phyloP scores from a whole-genome alignment of 805 yeast genomes.

The Saccharomyces kudriavzevii region DNA sequence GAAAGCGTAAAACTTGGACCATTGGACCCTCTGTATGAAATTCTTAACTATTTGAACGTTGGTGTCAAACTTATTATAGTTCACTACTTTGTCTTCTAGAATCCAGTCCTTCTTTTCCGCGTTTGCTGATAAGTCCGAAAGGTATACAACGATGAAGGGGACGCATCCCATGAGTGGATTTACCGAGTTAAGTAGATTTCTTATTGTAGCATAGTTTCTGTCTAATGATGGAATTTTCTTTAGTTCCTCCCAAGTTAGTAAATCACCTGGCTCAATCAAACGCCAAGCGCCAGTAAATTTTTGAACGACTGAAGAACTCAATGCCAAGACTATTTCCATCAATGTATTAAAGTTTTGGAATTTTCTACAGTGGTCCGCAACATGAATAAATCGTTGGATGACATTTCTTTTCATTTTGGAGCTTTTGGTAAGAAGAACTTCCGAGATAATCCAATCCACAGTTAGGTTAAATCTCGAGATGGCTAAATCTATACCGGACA shows the following conservation, averaged over 20 bases:
- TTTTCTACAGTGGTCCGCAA: constrained; percentile 65
- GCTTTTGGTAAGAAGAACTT: constrained; percentile 61
- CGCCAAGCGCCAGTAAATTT: constrained; percentile 66
- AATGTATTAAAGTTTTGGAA: constrained; percentile 80
- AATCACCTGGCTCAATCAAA: constrained; percentile 61
- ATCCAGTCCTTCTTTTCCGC: constrained; percentile 33
- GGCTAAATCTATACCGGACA: constrained; percentile 74
- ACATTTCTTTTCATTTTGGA: constrained; percentile 55
- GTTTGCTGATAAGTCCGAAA: constrained; percentile 75
- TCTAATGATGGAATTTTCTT: constrained; percentile 68
- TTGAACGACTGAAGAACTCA: constrained; percentile 57
- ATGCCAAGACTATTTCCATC: constrained; percentile 79
- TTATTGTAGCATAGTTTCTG: constrained; percentile 59
- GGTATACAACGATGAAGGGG: constrained; percentile 81
- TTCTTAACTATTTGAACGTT: constrained; percentile 71
- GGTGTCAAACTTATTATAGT: constrained; percentile 69
- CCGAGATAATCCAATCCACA: constrained; percentile 89
- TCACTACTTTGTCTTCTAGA: constrained; percentile 40
- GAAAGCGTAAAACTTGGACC: constrained; percentile 64
- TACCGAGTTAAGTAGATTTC: constrained; percentile 43
- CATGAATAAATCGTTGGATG: constrained; percentile 77
- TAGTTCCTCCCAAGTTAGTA: constrained; percentile 54
- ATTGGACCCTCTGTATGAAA: constrained; percentile 72
- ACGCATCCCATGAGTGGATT: constrained; percentile 67
- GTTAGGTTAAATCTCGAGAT: constrained; percentile 80